Evolutionary conservation across 78 protist genomes (phyloP), one percentile per base, ranked within the genome.

Genomic region (Guillardia theta): DNA sequence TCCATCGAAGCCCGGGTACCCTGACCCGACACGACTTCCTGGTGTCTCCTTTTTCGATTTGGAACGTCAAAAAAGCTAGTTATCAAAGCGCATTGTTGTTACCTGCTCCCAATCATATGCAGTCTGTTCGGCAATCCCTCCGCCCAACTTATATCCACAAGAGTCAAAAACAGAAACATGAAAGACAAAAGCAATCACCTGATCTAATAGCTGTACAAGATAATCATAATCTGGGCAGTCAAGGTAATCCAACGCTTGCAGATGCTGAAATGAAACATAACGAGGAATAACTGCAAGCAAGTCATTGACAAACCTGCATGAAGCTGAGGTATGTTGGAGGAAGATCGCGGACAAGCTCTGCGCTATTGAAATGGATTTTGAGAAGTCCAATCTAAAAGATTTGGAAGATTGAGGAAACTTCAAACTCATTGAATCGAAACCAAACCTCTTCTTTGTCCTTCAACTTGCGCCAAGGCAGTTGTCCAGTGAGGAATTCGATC

Each of bases 401-500:
- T n/a, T n/a, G n/a, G n/a, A n/a, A n/a, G n/a, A n/a, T n/a, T n/a
- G n/a, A n/a, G n/a, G n/a, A n/a, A n/a, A n/a, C n/a, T n/a, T n/a
- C n/a, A n/a, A n/a, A n/a, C n/a, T n/a, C n/a, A n/a, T n/a, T n/a
- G n/a, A n/a, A n/a, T n/a, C n/a, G n/a, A n/a, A n/a, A n/a, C n/a
- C n/a, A n/a, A n/a, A n/a, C n/a, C n/a, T 78, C 90, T 8, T 78
- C 90, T 30, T 78, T 78, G 90, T 78, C 90, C 39, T 78, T 78
- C 33, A 78, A 70, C 90, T 78, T 37, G 50, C 48, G 90, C 90
- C 48, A 78, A 18, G 90, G 48, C 18, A 43, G 90, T 43, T 83
- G 48, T 3, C 94, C 96, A 1, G 88, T 78, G 30, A 78, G n/a
- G 4, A 95, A 44, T 30, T 95, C 94, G 80, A 95, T 80, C 33